Evolutionary conservation across 768 basidiomycete species (phyloP).

Genomic region (Leccinum subgranulosum): DNA sequence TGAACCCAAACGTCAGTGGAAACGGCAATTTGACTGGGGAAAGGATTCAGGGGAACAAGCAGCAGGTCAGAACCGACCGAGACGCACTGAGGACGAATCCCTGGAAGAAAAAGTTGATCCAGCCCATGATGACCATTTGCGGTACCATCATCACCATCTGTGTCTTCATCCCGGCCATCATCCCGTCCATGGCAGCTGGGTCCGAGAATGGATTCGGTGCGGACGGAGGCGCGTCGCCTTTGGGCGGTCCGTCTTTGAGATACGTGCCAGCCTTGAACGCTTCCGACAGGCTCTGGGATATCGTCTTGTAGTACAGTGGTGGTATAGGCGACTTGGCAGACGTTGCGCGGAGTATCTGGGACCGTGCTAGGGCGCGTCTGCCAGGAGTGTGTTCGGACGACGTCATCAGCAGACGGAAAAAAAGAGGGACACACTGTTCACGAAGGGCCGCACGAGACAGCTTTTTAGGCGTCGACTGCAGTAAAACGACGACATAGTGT

Average conservation of each 20-base stretch:
- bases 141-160: constrained; percentile 99
- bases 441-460: constrained; percentile 73
- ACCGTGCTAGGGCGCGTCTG: constrained; percentile 72
- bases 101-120: constrained; percentile 99
- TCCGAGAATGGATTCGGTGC: constrained; percentile 86
- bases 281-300: constrained; percentile 70
- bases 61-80: background rate
- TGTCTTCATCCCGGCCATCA: constrained; percentile 99
- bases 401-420: background rate
- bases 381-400: background rate
- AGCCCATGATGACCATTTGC: constrained; percentile 99
- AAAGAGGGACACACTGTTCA: constrained; percentile 72
- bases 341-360: constrained; percentile 81
- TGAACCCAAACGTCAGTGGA: constrained; percentile 94
- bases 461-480: constrained; percentile 83
- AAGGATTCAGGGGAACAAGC: background rate
- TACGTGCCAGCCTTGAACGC: constrained; percentile 75
- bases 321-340: constrained; percentile 81
- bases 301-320: constrained; percentile 63
- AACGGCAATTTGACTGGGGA: constrained; percentile 89
- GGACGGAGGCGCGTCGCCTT: constrained; percentile 51
- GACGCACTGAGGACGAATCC: constrained; percentile 95
- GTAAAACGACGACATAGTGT: constrained; percentile 86
- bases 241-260: constrained; percentile 81
- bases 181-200: constrained; percentile 91